Conservation (phyloP, 2,329 filamentous ascomycete genomes). For the Metarhizium humberi region DNA sequence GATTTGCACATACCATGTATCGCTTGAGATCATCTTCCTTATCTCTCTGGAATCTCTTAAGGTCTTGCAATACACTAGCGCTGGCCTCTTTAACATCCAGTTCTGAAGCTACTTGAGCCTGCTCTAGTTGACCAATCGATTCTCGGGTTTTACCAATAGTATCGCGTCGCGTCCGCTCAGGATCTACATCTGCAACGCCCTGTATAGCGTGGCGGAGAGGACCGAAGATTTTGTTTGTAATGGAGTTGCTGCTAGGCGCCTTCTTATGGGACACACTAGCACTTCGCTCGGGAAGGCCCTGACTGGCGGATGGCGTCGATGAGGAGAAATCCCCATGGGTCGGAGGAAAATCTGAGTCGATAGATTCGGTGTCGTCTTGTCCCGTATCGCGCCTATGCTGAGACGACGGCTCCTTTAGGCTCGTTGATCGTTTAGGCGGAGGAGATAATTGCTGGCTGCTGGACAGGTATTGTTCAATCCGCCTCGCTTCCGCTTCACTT, state of each 20-base stretch:
- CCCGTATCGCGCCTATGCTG: constrained; percentile 46
- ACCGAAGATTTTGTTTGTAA: constrained; percentile 89
- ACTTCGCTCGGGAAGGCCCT: constrained; percentile 55
- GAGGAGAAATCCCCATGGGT: constrained; percentile 64
- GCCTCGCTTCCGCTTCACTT: constrained; percentile 84
- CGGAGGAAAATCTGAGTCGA: constrained; percentile 92
- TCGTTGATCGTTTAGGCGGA: constrained; percentile 57
- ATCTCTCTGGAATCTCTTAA: constrained; percentile 87
- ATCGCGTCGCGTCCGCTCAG: constrained; percentile 83
- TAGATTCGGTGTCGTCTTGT: constrained; percentile 73
- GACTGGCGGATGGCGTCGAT: constrained; percentile 61
- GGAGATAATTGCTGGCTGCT: constrained; percentile 55
- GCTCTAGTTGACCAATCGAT: constrained; percentile 75
- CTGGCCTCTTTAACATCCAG: constrained; percentile 93
- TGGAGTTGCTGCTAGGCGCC: constrained; percentile 76
- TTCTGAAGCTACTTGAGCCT: constrained; percentile 79
- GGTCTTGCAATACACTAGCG: constrained; percentile 74
- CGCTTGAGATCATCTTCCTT: constrained; percentile 90
- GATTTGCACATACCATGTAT: constrained; percentile 71
- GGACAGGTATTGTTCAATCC: constrained; percentile 87
- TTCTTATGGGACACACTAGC: constrained; percentile 57
- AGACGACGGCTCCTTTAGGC: constrained; percentile 40
- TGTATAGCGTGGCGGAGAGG: constrained; percentile 92
- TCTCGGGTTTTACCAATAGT: constrained; percentile 94
- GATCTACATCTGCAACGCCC: constrained; percentile 92